Base-by-base conservation (phyloP, 2,329 filamentous ascomycete genomes). In the Colletotrichum filicis region DNA sequence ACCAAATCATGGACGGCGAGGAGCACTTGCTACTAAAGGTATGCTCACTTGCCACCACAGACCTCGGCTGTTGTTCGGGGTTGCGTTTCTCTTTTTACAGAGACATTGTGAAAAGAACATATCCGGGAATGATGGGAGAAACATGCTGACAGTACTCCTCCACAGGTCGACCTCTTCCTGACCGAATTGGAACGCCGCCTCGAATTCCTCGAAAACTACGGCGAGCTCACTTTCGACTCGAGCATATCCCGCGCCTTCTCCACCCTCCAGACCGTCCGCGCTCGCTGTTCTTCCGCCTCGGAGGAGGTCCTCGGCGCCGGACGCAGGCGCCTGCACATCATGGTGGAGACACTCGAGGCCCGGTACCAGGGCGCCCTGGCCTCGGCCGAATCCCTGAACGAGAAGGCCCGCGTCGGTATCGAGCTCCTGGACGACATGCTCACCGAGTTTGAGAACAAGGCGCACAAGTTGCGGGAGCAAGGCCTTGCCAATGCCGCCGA, bases 261-360 rank as follows among this genome's bases (percentile, higher is more conserved):
- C 19, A 97, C 95, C 0, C 87, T 99, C 1, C 93, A 96, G 79
- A 92, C 94, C 8, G 95, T 99, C 30, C 92, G 95, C 74, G 92
- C 95, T 76, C 91, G 95, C 78, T 99, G 97, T 83, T 95, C 94
- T 52, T 92, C 95, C 75, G 95, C 96, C 24, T 97, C 95, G 1
- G 96, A 95, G 74, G 96, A 97, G 79, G 90, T 98, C 59, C 91
- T 98, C 76, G 97, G 95, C 69, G 94, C 94, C 49, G 95, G 97
- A 26, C 92, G 94, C 65, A 91, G 94, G 75, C 90, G 95, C 74
- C 91, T 97, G 73, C 93, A 94, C 75, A 91, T 98, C 71, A 92
- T 98, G 85, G 95, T 99, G 42, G 96, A 98, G 78, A 98, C 95
- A 0, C 86, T 99, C 16, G 97, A 99, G 82, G 89, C 89, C 32